Conservation (phyloP, 2,329 filamentous ascomycete species). For the Neurospora crassa region DNA sequence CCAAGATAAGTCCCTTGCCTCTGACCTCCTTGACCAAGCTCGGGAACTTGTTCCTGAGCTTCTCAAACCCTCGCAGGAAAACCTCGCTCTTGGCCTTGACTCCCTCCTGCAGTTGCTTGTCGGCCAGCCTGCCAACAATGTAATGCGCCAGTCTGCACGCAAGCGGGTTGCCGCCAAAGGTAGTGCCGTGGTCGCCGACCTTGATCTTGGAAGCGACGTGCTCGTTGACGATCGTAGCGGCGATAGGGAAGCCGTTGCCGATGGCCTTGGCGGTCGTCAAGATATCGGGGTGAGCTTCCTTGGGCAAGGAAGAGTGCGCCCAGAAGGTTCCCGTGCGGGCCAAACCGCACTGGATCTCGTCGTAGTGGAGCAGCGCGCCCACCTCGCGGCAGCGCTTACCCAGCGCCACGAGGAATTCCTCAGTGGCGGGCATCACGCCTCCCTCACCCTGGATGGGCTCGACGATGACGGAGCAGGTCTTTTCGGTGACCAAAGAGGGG, state of each 20-base stretch:
- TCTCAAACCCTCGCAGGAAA: conserved; percentile 38
- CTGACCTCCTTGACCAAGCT: conserved; percentile 71
- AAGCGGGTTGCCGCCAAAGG: conserved; percentile 86
- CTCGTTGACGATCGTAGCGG: conserved; percentile 57
- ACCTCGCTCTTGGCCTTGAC: conserved; percentile 57
- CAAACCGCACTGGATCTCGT: conserved; percentile 95
- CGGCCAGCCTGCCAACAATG: conserved; percentile 68
- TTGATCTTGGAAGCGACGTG: conserved; percentile 57
- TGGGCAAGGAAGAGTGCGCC: conserved; percentile 70
- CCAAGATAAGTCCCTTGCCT: conserved; percentile 77
- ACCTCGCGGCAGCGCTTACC: conserved; percentile 77
- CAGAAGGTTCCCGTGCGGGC: conserved; percentile 80
- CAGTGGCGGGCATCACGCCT: conserved; percentile 73
- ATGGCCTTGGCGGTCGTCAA: conserved; percentile 92
- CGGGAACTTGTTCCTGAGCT: conserved; percentile 45
- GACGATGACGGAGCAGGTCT: conserved; percentile 88
- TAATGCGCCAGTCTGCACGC: conserved; percentile 78
- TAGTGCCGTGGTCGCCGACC: conserved; percentile 78
- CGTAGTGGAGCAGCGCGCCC: conserved; percentile 81
- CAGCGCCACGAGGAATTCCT: conserved; percentile 77
- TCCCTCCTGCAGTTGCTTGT: conserved; percentile 56
- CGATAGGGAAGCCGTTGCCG: conserved; percentile 93
- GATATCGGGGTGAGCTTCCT: conserved; percentile 83
- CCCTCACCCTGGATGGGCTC: conserved; percentile 98
- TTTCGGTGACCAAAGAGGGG: conserved; percentile 59